Base-by-base conservation (phyloP, 2,329 filamentous ascomycete species). In the Penicillium sp. region DNA sequence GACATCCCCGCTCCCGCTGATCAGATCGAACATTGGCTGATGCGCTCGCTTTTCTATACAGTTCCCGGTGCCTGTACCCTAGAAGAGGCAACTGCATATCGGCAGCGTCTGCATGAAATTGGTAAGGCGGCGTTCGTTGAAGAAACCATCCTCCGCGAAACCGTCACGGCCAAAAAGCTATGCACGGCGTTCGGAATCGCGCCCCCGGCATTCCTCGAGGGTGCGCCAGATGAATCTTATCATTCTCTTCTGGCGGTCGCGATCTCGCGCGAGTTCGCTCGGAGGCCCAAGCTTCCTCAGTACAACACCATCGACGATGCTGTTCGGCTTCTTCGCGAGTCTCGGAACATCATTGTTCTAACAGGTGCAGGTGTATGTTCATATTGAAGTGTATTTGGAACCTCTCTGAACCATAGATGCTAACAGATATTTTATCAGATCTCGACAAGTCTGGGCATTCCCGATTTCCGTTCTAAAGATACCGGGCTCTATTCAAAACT, bases 371-470 rank as follows among this genome's bases (percentile, higher is more conserved):
- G 93, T 58, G 73, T 76, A 70, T 57, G 73, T 35, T 33, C 17
- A 43, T 3, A 35, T 21, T 32, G 8, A 19, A 40, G 0, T 39
- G 3, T 29, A 6, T 42, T 15, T 28, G 28, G 7, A 19, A 21
- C 13, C 9, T n/a, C 22, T 26, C 12, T 21, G 7, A 15, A 35
- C 28, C 43, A 42, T 51, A 10, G 31, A 9, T 47, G 28, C 43
- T 51, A 40, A 51, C 26, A 8, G 5, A 5, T 34, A 5, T 15
- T 15, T 59, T 13, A 40, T 21, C 54, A 76, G 71, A 97, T 98
- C 59, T 96, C 90, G 24, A 98, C 93, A 1, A 95, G 88, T 45
- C 81, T 98, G 19, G 93, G 93, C 53, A 97, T 98, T 52, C 93
- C 93, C 4, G 93, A 98, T 68, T 98, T 98, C 65, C 84, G 93